Base-by-base conservation (phyloP, 2,329 filamentous ascomycete species). In the Juglanconis juglandina region DNA sequence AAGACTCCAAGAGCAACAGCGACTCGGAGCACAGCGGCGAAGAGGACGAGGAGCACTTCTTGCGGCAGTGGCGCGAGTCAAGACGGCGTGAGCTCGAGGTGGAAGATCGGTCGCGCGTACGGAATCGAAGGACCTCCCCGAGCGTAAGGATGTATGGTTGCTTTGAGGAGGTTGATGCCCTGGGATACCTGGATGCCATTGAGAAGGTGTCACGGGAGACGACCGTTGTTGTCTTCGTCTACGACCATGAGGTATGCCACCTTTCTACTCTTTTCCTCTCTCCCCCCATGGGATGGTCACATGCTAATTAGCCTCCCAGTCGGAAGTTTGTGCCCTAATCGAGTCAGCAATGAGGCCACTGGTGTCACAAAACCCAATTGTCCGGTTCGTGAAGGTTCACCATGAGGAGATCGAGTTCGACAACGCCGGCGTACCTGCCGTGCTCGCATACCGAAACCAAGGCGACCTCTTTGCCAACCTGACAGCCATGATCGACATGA, bases 381-480 rank as follows among this genome's bases (percentile, higher is more conserved):
- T 90, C 39, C 91, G 91, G 70, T 98, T 99, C 71, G 84, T 98
- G 77, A 96, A 94, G 77, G 84, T 98, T 52, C 88, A 96, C 75
- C 91, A 92, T 72, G 87, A 90, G 64, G 93, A 96, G 61, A 96
- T 96, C 42, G 93, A 98, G 73, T 96, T 98, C 80, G 92, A 97
- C 72, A 86, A 90, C 61, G 90, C 92, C 37, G 88, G 89, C 50
- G 90, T 96, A 2, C 95, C 95, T 0, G 92, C 95, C 4, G 80
- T 98, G 42, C 80, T 98, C 53, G 94, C 91, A 10, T 99, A 99
- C 78, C 87, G 87, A 61, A 91, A 88, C 68, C 86, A 88, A 70
- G 93, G 92, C 56, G 93, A 98, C 65, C 87, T 97, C 65, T 92
- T 98, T 68, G 91, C 91, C 65, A 96, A 93, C 68, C 79, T 98